Conservation (phyloP, 176 grass and related monocot genomes). For the Lolium perenne region DNA sequence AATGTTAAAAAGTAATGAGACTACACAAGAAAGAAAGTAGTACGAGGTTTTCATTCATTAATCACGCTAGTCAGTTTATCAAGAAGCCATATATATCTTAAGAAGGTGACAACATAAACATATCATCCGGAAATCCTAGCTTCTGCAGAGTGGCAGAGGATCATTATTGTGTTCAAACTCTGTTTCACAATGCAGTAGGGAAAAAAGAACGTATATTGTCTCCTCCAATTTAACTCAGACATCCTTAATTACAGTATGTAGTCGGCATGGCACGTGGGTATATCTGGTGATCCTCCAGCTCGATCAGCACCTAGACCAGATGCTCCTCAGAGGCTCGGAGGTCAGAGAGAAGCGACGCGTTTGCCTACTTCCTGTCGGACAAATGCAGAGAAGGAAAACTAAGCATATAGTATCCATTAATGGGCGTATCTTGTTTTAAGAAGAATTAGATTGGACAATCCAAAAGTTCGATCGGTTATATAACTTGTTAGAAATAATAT, state of each 20-base stretch:
- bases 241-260: constrained; percentile 5
- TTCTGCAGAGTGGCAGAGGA: background rate
- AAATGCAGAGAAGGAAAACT: constrained; percentile 34
- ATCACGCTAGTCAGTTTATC: no score
- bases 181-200: background rate
- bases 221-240: constrained; percentile 8
- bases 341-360: constrained; percentile 13
- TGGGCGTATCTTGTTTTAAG: no score
- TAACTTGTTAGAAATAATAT: no score
- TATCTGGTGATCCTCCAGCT: constrained; percentile 18
- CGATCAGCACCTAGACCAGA: background rate
- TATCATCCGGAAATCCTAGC: background rate
- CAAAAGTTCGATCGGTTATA: no score
- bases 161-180: background rate
- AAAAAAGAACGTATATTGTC: constrained; percentile 5
- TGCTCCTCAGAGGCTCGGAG: no score
- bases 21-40: no score
- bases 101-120: background rate
- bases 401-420: no score
- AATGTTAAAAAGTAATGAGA: no score
- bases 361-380: constrained; percentile 47
- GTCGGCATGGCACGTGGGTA: background rate
- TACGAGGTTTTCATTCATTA: no score
- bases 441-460: no score
- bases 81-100: background rate